phyloP scores from a whole-genome alignment of 2,329 filamentous ascomycete species.

The Aspergillus sp. region DNA sequence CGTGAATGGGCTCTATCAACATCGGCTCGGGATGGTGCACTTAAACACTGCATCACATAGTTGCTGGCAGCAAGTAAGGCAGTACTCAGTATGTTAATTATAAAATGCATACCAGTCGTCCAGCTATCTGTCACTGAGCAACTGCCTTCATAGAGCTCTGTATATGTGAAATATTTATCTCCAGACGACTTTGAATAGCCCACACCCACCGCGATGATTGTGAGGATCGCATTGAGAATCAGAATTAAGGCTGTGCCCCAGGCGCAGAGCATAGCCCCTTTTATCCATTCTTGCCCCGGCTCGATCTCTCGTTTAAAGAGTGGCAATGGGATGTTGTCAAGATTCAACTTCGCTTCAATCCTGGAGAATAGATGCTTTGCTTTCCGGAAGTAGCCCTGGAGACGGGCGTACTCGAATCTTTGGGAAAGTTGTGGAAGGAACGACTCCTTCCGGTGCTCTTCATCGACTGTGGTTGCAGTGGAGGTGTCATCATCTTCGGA shows the following conservation, averaged over 20 bases:
- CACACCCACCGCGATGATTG: neutral
- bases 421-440: too few relatives aligned
- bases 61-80: conserved; percentile 49
- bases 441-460: too few relatives aligned
- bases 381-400: too few relatives aligned
- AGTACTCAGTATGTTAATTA: conserved; percentile 51
- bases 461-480: too few relatives aligned
- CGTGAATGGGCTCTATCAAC: conserved; percentile 49
- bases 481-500: too few relatives aligned
- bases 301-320: too few relatives aligned
- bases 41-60: conserved; percentile 54
- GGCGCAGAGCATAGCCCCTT: neutral
- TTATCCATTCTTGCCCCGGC: neutral
- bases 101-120: conserved; percentile 39
- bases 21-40: conserved; percentile 51
- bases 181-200: neutral
- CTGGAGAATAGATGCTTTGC: too few relatives aligned
- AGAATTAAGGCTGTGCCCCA: neutral
- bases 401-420: too few relatives aligned
- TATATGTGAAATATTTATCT: too few relatives aligned
- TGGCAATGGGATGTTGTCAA: too few relatives aligned
- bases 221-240: neutral
- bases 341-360: too few relatives aligned
- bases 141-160: neutral
- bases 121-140: conserved; percentile 4